phyloP scores from a whole-genome alignment of 768 basidiomycete species.

The Russula emetica region DNA sequence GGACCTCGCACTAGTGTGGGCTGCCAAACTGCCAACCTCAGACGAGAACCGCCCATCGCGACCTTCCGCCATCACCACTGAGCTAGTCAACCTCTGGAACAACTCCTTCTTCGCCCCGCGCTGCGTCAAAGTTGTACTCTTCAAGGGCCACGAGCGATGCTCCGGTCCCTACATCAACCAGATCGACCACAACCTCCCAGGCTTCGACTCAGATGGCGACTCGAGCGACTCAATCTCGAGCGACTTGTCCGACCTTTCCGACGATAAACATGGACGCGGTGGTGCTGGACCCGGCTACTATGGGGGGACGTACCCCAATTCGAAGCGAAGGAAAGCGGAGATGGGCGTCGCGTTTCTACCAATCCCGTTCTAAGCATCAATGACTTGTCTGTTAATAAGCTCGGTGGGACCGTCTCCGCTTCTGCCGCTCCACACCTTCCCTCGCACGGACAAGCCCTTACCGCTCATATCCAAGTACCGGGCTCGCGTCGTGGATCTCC shows the following conservation, averaged over 20 bases:
- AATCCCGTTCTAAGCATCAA: constrained; percentile 64
- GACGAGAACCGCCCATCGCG: constrained; percentile 48
- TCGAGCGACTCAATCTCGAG: constrained; percentile 40
- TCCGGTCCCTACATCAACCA: too few species aligned
- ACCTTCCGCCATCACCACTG: constrained; percentile 55
- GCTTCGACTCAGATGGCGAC: constrained; percentile 40
- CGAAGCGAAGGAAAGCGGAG: constrained; percentile 49
- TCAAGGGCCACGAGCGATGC: constrained; percentile 71
- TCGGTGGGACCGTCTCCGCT: constrained; percentile 49
- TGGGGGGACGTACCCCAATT: constrained; percentile 41
- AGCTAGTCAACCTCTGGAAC: constrained; percentile 80
- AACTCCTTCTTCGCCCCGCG: constrained; percentile 67
- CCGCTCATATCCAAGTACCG: constrained; percentile 39
- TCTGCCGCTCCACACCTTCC: constrained; percentile 60
- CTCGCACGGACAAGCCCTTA: constrained; percentile 53
- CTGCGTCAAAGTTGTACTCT: constrained; percentile 74
- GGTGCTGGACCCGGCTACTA: constrained; percentile 32
- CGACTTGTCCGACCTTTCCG: constrained; percentile 35
- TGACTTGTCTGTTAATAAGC: constrained; percentile 43
- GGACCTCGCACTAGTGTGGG: constrained; percentile 75
- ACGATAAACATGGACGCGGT: constrained; percentile 42
- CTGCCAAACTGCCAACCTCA: constrained; percentile 64
- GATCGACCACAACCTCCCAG: constrained; percentile 42
- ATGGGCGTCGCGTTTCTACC: constrained; percentile 67
- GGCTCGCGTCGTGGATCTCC: constrained; percentile 73